Base-by-base conservation (phyloP, 2,329 filamentous ascomycete genomes). In the Fusarium napiforme region DNA sequence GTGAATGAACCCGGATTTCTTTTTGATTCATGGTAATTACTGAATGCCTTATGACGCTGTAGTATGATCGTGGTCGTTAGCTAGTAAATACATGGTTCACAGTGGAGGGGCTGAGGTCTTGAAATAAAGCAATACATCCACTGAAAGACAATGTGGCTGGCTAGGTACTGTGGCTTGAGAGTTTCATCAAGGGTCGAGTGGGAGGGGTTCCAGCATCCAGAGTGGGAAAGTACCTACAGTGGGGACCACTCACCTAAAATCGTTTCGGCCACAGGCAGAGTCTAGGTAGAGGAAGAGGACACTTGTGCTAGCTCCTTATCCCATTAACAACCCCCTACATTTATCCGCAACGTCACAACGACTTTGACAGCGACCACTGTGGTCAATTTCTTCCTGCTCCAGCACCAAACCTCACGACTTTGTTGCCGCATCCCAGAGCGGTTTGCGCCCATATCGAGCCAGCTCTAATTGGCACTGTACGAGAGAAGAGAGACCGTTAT, bases 1-100 rank as follows among this genome's bases (percentile, higher is more conserved):
- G 82, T 85, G 2, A 84, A 84, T 75, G 75, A 79, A 36, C 47
- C 61, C 11, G 52, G 50, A 32, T 26, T 64, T 60, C 14, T 18
- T 9, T 39, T 16, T 10, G 23, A 9, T 28, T n/a, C 14, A 10
- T 15, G 10, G 8, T 21, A n/a, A 28, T 11, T 28, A 14, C n/a
- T 28, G 19, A 53, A 12, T 5, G 1, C 21, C 23, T 39, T 21
- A 14, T 55, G 5, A n/a, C 8, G 34, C 15, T 39, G 9, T 21
- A 18, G 50, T 40, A 39, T 40, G 1, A 15, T 14, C 26, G 23
- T 47, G 3, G 45, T 11, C 26, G 45, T 30, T 30, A 47, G 45
- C n/a, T 30, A 47, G 19, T 2, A 30, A 47, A 11, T 47, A 30
- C 45, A n/a, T 30, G 26, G 26, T 36, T 18, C 15, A 46, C 12